Percentiles rank a stretch among this genome's conserved stretches.
Conservation (phyloP, 2,329 filamentous ascomycete genomes). For the Paracoccidioides lutzii region DNA sequence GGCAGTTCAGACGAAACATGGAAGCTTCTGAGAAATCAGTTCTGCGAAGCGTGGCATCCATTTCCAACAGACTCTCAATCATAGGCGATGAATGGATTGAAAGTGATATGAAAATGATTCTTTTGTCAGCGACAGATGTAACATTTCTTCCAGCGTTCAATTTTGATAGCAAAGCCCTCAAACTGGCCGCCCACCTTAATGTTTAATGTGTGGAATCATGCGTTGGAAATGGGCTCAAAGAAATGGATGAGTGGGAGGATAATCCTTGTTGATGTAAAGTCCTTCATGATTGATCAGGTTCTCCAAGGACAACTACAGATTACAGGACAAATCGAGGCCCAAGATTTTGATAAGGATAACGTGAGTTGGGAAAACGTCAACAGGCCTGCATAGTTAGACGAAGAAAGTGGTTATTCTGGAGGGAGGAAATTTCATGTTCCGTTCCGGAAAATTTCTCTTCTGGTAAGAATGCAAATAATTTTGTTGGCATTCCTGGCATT, state of each 20-base stretch:
- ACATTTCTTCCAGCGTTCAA: slow-evolving; percentile 28
- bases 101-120: slow-evolving; percentile 24
- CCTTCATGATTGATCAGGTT: slow-evolving; percentile 27
- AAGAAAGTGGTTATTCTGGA: slow-evolving; percentile 17
- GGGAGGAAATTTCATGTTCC: slow-evolving; percentile 19
- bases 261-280: slow-evolving; percentile 29
- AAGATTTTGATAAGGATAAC: slow-evolving; percentile 22
- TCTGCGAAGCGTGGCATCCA: slow-evolving; percentile 20
- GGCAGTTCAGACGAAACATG: slow-evolving; percentile 18
- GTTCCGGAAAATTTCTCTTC: slow-evolving; percentile 28
- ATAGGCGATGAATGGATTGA: slow-evolving; percentile 19
- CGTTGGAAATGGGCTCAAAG: slow-evolving; percentile 18
- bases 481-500: neutral
- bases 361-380: slow-evolving; percentile 26
- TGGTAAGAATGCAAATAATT: slow-evolving; percentile 20
- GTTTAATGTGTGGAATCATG: slow-evolving; percentile 25
- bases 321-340: slow-evolving; percentile 23
- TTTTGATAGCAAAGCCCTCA: slow-evolving; percentile 19
- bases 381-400: slow-evolving; percentile 21
- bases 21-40: slow-evolving; percentile 16
- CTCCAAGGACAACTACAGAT: slow-evolving; percentile 26
- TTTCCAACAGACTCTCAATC: slow-evolving; percentile 22
- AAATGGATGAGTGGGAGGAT: slow-evolving; percentile 24
- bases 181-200: slow-evolving; percentile 22
- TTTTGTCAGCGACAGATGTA: slow-evolving; percentile 27